phyloP scores from a whole-genome alignment of 306 rosid species.

The Trichosanthes cucumerina region DNA sequence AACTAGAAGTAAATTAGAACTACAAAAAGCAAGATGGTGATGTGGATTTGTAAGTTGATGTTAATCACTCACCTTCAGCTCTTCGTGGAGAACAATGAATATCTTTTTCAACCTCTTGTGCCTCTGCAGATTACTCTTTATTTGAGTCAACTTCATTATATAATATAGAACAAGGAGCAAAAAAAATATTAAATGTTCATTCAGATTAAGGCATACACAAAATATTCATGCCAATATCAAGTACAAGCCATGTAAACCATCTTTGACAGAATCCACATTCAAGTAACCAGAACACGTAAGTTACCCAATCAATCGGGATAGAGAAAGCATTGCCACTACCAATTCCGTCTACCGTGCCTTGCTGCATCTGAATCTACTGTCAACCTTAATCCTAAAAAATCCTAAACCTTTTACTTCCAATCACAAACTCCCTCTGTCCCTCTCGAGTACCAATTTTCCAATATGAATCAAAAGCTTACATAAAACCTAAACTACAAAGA shows the following conservation, averaged over 20 bases:
- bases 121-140: slow-evolving; percentile 52
- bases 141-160: neutral
- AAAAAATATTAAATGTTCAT: neutral
- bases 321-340: neutral
- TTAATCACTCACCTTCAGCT: slow-evolving; percentile 67
- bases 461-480: neutral
- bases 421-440: neutral
- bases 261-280: neutral
- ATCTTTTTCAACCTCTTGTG: slow-evolving; percentile 79
- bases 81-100: slow-evolving; percentile 80
- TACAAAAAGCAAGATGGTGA: neutral
- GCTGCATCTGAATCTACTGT: neutral
- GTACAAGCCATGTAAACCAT: neutral
- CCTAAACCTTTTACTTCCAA: neutral
- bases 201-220: neutral
- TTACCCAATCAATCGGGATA: neutral
- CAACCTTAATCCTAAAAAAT: neutral
- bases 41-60: neutral
- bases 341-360: neutral
- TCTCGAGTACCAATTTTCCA: neutral
- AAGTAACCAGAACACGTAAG: neutral
- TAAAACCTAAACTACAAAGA: neutral
- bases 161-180: neutral
- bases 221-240: neutral
- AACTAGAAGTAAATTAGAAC: neutral